phyloP scores from a whole-genome alignment of 73 alveolate genomes.

The Paramecium primaurelia region DNA sequence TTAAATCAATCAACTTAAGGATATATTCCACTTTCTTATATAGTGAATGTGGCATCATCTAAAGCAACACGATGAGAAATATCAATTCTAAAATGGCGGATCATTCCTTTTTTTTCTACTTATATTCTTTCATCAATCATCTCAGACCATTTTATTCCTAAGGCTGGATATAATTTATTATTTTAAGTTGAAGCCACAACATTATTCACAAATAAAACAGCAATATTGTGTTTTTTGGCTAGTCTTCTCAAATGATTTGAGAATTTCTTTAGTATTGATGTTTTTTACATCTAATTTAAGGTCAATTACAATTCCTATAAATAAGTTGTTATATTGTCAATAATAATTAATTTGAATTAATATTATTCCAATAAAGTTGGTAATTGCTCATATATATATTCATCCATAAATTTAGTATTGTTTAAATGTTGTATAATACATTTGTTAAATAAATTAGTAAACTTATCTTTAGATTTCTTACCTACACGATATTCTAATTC shows the following conservation, averaged over 20 bases:
- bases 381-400: neutral
- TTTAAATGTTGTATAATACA: neutral
- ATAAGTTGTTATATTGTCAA: conserved; percentile 10
- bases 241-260: neutral
- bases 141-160: neutral
- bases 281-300: neutral
- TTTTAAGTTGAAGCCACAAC: neutral
- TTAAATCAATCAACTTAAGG: neutral
- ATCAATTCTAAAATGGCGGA: neutral
- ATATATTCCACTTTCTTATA: neutral
- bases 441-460: neutral
- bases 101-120: neutral
- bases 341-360: conserved; percentile 11
- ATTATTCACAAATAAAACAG: neutral
- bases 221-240: conserved; percentile 8
- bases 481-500: conserved; percentile 1
- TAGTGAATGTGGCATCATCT: neutral
- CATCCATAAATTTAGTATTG: neutral
- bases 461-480: conserved; percentile 17
- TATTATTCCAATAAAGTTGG: neutral
- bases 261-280: neutral
- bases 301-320: neutral
- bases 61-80: neutral
- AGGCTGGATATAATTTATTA: neutral
- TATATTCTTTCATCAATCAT: conserved; percentile 1